A percentile compares a stretch with the other conserved stretches of the same genome.
Evolutionary conservation across 1,284 basidiomycete genomes (phyloP).

Genomic region (Meripilus lineatus): DNA sequence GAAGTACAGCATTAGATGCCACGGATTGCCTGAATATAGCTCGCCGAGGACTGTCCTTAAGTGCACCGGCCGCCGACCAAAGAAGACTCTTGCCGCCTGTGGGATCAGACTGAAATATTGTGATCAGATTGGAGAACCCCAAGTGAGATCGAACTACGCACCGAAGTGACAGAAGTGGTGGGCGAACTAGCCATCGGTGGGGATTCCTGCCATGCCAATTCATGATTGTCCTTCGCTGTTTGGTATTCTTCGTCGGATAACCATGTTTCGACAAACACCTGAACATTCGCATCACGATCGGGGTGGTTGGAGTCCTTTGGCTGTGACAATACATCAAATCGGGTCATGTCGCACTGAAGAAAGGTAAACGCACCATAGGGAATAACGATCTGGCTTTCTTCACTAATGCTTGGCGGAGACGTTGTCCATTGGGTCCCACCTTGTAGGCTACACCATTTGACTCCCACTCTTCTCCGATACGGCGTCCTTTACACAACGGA

Average conservation of each 20-base stretch:
- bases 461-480: conserved; percentile 72
- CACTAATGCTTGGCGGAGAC: conserved; percentile 60
- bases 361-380: conserved; percentile 52
- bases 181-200: conserved; percentile 29
- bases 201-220: conserved; percentile 66
- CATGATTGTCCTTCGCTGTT: conserved; percentile 52
- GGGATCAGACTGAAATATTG: not conserved
- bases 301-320: conserved; percentile 74
- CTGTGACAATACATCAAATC: conserved; percentile 30
- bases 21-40: conserved; percentile 41
- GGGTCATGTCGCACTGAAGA: conserved; percentile 2
- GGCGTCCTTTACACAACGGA: conserved; percentile 47
- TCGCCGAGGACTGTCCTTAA: conserved; percentile 23
- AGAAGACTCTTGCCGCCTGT: conserved; percentile 40
- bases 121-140: not conserved
- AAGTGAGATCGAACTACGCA: not conserved
- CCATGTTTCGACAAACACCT: conserved; percentile 73
- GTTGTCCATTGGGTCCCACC: conserved; percentile 64
- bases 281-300: conserved; percentile 58
- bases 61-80: conserved; percentile 39
- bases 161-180: conserved; percentile 29
- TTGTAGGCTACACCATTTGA: conserved; percentile 63
- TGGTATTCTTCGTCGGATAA: conserved; percentile 69
- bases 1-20: conserved; percentile 34
- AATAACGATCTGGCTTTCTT: conserved; percentile 65